Conservation (phyloP, 2,329 filamentous ascomycete genomes). For the Aureobasidium sp. region DNA sequence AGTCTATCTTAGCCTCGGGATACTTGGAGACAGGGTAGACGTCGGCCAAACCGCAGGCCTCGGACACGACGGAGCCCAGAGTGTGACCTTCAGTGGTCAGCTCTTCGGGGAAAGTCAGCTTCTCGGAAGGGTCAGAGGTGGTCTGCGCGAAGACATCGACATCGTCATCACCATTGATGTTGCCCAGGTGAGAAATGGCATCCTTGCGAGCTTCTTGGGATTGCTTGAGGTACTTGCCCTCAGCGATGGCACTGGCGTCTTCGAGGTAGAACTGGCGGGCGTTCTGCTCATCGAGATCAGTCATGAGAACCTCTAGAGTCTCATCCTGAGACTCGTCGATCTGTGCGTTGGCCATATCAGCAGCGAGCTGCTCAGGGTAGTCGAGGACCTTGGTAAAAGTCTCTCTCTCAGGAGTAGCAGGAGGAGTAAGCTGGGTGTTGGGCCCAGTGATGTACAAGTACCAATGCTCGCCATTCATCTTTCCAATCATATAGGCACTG, state of each 20-base stretch:
- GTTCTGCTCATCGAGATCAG: slow-evolving; percentile 57
- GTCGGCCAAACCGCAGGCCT: slow-evolving; percentile 78
- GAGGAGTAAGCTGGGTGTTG: slow-evolving; percentile 69
- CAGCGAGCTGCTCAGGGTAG: slow-evolving; percentile 41
- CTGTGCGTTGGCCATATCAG: slow-evolving; percentile 20
- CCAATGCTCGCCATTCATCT: slow-evolving; percentile 99
- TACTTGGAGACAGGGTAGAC: slow-evolving; percentile 83
- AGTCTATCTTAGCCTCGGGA: slow-evolving; percentile 86
- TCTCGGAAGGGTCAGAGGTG: slow-evolving; percentile 52
- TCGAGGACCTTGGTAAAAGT: slow-evolving; percentile 53
- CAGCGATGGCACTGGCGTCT: slow-evolving; percentile 82
- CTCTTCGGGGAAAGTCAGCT: slow-evolving; percentile 56
- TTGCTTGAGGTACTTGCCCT: slow-evolving; percentile 64
- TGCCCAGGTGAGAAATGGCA: slow-evolving; percentile 51
- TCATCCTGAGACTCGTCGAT: slow-evolving; percentile 57
- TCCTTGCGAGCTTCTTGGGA: slow-evolving; percentile 55
- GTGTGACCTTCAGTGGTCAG: slow-evolving; percentile 89
- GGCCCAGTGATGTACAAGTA: slow-evolving; percentile 95
- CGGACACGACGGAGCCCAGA: slow-evolving; percentile 84
- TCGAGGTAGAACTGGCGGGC: slow-evolving; percentile 64
- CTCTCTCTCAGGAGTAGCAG: slow-evolving; percentile 58
- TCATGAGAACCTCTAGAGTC: slow-evolving; percentile 64
- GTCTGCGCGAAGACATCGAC: slow-evolving; percentile 73
- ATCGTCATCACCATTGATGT: slow-evolving; percentile 41
- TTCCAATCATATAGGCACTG: slow-evolving; percentile 98